A percentile compares a stretch with the other conserved stretches of the same genome.
phyloP scores from a whole-genome alignment of 208 protist species.

The Trypanosoma rangeli region DNA sequence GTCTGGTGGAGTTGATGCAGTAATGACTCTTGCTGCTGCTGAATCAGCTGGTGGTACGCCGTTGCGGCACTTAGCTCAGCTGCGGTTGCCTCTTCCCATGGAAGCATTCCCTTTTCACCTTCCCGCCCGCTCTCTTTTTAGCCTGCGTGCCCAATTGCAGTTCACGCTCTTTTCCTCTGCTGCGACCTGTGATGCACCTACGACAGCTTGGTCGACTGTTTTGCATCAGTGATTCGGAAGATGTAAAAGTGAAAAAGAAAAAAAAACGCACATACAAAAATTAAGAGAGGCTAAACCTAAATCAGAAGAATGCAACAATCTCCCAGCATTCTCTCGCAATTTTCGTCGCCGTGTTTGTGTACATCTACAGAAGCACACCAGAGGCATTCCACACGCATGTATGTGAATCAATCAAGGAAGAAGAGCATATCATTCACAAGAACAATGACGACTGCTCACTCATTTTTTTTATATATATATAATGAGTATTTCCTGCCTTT shows the following conservation, averaged over 20 bases:
- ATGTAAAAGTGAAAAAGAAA: not conserved
- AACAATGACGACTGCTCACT: not conserved
- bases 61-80: not conserved
- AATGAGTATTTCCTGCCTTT: not conserved
- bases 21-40: not conserved
- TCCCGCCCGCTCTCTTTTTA: not conserved
- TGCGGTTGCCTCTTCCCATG: not conserved
- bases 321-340: not conserved
- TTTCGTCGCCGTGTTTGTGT: not conserved
- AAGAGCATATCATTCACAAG: not conserved
- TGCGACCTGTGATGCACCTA: not conserved
- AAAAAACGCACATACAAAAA: too few species aligned
- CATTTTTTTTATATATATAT: not conserved
- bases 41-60: conserved; percentile 7
- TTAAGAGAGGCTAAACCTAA: not conserved
- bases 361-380: not conserved
- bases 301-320: not conserved
- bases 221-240: not conserved
- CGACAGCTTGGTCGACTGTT: not conserved
- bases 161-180: not conserved
- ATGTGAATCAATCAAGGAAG: not conserved
- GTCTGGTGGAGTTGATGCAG: not conserved
- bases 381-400: not conserved
- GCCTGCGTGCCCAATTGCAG: not conserved
- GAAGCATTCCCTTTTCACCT: not conserved